phyloP scores from a whole-genome alignment of 169 alveolate species.

The Theileria equi region DNA sequence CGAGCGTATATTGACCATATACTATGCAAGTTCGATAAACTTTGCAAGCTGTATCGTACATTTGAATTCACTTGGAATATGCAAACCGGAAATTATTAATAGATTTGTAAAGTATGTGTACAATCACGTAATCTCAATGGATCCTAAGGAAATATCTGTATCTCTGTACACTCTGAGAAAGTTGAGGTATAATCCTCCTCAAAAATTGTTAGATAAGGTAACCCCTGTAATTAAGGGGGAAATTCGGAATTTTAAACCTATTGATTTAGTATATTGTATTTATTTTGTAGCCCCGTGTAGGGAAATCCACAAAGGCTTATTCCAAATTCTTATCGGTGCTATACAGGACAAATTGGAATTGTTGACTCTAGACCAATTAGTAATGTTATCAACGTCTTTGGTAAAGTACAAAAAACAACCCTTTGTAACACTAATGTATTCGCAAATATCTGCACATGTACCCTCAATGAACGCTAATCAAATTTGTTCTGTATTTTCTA shows the following conservation, averaged over 20 bases:
- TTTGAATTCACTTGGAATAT: too few relatives aligned
- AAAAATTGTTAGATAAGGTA: background rate
- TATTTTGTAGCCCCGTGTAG: too few relatives aligned
- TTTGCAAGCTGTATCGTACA: too few relatives aligned
- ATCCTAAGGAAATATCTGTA: background rate
- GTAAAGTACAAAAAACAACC: slow-evolving; percentile 4
- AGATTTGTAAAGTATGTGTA: background rate
- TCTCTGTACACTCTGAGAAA: background rate
- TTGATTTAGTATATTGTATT: background rate
- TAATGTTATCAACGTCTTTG: background rate
- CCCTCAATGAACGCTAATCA: slow-evolving; percentile 7
- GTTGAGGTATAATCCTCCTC: background rate
- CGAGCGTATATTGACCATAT: too few relatives aligned
- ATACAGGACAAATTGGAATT: slow-evolving; percentile 2
- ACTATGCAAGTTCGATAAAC: too few relatives aligned
- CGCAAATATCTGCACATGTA: background rate
- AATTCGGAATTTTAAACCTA: background rate
- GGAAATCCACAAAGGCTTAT: too few relatives aligned
- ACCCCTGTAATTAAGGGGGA: slow-evolving; percentile 2
- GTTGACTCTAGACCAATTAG: background rate
- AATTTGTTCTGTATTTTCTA: slow-evolving; percentile 4
- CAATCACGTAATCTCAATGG: background rate
- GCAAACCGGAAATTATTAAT: too few relatives aligned
- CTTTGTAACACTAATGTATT: background rate
- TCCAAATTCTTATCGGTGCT: background rate